Percentiles rank a stretch among this genome's conserved stretches.
These are phyloP conservation scores for Talaromyces sp. DNA, from an alignment of 2,329 filamentous ascomycete genomes.

Conservation along the genomic window DNA sequence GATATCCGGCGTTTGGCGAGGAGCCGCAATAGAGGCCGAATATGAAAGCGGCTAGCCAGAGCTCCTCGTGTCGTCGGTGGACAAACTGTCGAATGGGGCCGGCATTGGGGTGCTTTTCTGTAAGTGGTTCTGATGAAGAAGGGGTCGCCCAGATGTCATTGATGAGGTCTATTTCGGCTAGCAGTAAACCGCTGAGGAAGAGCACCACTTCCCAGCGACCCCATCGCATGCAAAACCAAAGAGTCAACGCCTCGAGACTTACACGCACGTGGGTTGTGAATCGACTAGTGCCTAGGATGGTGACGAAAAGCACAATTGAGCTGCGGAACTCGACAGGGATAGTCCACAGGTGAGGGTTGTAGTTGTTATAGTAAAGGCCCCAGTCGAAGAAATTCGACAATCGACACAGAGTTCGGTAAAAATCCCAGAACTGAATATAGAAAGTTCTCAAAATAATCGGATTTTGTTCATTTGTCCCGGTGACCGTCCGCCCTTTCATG, in stretches of 20 bases:
- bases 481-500: slow-evolving; percentile 30
- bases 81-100: slow-evolving; percentile 12
- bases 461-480: slow-evolving; percentile 39
- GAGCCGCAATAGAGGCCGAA: slow-evolving; percentile 39
- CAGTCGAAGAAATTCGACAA: slow-evolving; percentile 35
- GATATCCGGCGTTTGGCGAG: slow-evolving; percentile 33
- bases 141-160: slow-evolving; percentile 25
- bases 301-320: slow-evolving; percentile 39
- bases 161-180: slow-evolving; percentile 39
- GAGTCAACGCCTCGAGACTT: slow-evolving; percentile 24
- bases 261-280: slow-evolving; percentile 28
- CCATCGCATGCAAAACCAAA: slow-evolving; percentile 36
- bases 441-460: slow-evolving; percentile 29
- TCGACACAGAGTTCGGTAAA: slow-evolving; percentile 27
- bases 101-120: slow-evolving; percentile 23
- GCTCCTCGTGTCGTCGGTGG: slow-evolving; percentile 21
- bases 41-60: slow-evolving; percentile 34
- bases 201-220: slow-evolving; percentile 40
- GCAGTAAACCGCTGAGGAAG: slow-evolving; percentile 37
- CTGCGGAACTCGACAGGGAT: slow-evolving; percentile 42
- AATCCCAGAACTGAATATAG: slow-evolving; percentile 31
- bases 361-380: slow-evolving; percentile 36
- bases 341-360: slow-evolving; percentile 43
- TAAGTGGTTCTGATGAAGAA: slow-evolving; percentile 16
- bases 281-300: slow-evolving; percentile 35